These are phyloP conservation scores for Paracorniculantispora psalliotae DNA, from an alignment of 2,329 filamentous ascomycete species.

Conservation along the genomic window DNA sequence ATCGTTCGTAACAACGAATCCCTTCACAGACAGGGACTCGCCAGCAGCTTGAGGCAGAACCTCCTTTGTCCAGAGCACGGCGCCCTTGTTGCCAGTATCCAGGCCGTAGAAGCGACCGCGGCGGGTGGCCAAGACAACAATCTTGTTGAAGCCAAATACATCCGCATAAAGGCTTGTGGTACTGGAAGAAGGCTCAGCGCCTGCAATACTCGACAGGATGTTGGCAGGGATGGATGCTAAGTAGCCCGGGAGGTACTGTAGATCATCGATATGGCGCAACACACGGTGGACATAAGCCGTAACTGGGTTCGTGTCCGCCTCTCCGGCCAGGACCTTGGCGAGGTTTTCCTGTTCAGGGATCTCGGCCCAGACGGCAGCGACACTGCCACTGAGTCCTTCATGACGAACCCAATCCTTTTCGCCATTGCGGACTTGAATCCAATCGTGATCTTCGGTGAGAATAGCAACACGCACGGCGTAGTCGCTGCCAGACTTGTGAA, in stretches of 20 bases:
- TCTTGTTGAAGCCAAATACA: conserved; percentile 83
- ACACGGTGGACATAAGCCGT: conserved; percentile 85
- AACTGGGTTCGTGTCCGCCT: conserved; percentile 75
- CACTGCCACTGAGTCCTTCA: conserved; percentile 75
- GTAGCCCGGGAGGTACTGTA: conserved; percentile 71
- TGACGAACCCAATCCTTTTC: conserved; percentile 73
- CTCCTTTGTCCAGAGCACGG: conserved; percentile 69
- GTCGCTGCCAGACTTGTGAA: conserved; percentile 61
- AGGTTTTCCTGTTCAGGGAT: conserved; percentile 68
- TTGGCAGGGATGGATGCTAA: conserved; percentile 64
- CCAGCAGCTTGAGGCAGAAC: conserved; percentile 52
- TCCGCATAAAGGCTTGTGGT: conserved; percentile 55
- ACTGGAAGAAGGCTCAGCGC: conserved; percentile 44
- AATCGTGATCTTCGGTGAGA: conserved; percentile 64
- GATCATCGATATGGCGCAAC: conserved; percentile 72
- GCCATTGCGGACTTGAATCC: conserved; percentile 80
- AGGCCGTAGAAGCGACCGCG: conserved; percentile 76
- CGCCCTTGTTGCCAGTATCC: conserved; percentile 68
- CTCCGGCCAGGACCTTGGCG: conserved; percentile 75
- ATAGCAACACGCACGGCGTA: conserved; percentile 77
- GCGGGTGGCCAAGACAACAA: conserved; percentile 73
- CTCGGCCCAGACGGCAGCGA: conserved; percentile 76
- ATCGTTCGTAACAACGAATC: conserved; percentile 57
- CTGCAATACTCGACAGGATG: conserved; percentile 60
- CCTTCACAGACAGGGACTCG: conserved; percentile 61